Percentiles rank a stretch among this genome's conserved stretches.
Evolutionary conservation across 306 rosid genomes (phyloP).

Genomic region (Abrus precatorius): DNA sequence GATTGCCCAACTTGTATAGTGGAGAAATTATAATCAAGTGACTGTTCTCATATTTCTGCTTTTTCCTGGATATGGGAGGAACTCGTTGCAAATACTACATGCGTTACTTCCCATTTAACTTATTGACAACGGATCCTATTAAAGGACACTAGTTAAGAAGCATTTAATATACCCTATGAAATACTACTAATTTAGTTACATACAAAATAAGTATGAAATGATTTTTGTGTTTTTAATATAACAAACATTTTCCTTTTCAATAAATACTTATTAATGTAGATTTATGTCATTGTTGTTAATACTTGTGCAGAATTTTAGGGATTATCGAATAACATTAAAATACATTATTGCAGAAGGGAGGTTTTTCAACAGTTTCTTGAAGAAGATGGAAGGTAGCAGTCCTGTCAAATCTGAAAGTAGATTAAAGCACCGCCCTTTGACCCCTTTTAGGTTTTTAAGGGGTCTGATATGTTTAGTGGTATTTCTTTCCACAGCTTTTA

Average conservation of each 20-base stretch:
- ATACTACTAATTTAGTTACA: neutral
- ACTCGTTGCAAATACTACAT: neutral
- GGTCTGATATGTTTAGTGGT: slow-evolving; percentile 83
- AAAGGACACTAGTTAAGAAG: neutral
- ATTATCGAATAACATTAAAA: slow-evolving; percentile 43
- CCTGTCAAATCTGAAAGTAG: slow-evolving; percentile 57
- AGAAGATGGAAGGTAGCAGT: slow-evolving; percentile 71
- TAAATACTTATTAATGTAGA: neutral
- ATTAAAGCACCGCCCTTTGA: slow-evolving; percentile 73
- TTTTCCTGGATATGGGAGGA: slow-evolving; percentile 6
- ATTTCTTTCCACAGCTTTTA: slow-evolving; percentile 86
- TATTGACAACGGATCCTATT: neutral
- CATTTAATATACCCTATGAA: slow-evolving; percentile 14
- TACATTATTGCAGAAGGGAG: slow-evolving; percentile 67
- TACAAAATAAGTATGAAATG: neutral
- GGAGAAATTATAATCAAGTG: neutral
- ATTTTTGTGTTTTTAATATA: neutral
- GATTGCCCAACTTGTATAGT: slow-evolving; percentile 29
- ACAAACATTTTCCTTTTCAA: neutral
- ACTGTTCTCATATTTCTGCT: slow-evolving; percentile 31
- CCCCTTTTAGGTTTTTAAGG: slow-evolving; percentile 72
- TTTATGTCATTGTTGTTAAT: slow-evolving; percentile 25
- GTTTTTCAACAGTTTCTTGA: slow-evolving; percentile 52
- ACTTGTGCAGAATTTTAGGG: slow-evolving; percentile 40
- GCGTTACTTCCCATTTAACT: slow-evolving; percentile 30